Base-by-base conservation (phyloP, 179 eudicot species). In the Camellia oleifera region DNA sequence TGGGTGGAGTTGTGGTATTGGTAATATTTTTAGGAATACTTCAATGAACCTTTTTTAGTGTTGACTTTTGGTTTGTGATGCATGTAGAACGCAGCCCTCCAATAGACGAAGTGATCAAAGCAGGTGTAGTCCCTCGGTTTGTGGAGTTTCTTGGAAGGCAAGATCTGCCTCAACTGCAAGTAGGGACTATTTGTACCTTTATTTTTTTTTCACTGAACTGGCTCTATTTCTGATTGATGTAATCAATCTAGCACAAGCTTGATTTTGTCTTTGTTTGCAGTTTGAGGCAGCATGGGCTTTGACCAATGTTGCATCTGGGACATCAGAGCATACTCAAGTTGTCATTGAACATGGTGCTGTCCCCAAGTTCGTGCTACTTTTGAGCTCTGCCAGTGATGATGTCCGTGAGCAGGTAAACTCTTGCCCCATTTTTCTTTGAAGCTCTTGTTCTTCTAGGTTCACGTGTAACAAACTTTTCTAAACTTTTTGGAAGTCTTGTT, bases 331-430 rank as follows among this genome's bases (percentile, higher is more conserved):
- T 80, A 92, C 97, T 26, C 81, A 85, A 81, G 91, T 91, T 66
- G 98, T 94, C 52, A 91, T 94, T 87, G 95, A 92, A 45, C 90
- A 88, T 61, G 95, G 97, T 78, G 98, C 94, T 88, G 94, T 93
- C 78, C 97, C 94, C 54, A 90, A 76, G 84, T 92, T 93, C 89
- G 94, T 92, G 67, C 90, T 91, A 73, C 94, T 94, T 76, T 89
- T 94, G 86, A 89, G 89, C 69, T 92, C 98, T 82, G 83, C 90
- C 44, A 94, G 97, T 86, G 94, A 92, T 84, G 97, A 94, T 88
- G 95, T 94, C 60, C 87, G 93, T 56, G 97, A 92, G 82, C 95
- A 94, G 97, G 98, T 92, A 62, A 57, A 32, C 54, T 26, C 26
- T 78, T 58, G 23, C 11, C 32, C 32, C 32, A 14, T 62, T 79